Conservation (phyloP, 169 alveolate species). For the Eimeria mitis region DNA sequence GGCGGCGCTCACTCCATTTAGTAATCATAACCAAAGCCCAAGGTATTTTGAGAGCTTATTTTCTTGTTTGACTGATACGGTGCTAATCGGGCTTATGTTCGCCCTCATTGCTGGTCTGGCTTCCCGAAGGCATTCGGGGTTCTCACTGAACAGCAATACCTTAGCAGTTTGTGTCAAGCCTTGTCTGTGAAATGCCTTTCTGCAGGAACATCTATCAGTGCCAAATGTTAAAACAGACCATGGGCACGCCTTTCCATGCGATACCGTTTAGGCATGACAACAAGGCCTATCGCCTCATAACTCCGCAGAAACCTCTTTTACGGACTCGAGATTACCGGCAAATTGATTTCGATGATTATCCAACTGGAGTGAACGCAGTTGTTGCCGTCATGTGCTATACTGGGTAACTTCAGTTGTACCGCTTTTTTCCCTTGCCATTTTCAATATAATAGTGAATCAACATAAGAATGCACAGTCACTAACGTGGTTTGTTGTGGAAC, state of each 20-base stretch:
- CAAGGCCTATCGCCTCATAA: slow-evolving; percentile 92
- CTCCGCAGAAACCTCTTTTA: slow-evolving; percentile 99
- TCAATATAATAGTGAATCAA: neutral
- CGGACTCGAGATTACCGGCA: slow-evolving; percentile 96
- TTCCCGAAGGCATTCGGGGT: neutral
- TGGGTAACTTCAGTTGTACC: slow-evolving; percentile 36
- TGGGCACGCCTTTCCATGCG: slow-evolving; percentile 99
- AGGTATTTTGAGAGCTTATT: neutral
- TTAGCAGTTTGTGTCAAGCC: neutral
- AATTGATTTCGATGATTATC: slow-evolving; percentile 97
- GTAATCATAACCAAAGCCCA: slow-evolving; percentile 98
- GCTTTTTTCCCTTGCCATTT: neutral
- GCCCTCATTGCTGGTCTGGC: neutral
- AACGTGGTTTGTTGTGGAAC: neutral
- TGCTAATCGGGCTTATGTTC: neutral
- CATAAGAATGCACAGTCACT: neutral
- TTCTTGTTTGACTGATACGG: neutral
- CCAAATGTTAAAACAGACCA: slow-evolving; percentile 99
- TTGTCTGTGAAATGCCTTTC: neutral
- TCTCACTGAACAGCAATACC: neutral
- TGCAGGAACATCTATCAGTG: slow-evolving; percentile 98
- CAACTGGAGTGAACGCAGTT: slow-evolving; percentile 99
- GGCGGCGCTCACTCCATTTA: slow-evolving; percentile 99
- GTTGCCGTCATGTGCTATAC: slow-evolving; percentile 99
- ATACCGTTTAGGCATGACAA: slow-evolving; percentile 98